Evolutionary conservation across 805 yeast species (phyloP).

Genomic region (Metschnikowia kofuensis): DNA sequence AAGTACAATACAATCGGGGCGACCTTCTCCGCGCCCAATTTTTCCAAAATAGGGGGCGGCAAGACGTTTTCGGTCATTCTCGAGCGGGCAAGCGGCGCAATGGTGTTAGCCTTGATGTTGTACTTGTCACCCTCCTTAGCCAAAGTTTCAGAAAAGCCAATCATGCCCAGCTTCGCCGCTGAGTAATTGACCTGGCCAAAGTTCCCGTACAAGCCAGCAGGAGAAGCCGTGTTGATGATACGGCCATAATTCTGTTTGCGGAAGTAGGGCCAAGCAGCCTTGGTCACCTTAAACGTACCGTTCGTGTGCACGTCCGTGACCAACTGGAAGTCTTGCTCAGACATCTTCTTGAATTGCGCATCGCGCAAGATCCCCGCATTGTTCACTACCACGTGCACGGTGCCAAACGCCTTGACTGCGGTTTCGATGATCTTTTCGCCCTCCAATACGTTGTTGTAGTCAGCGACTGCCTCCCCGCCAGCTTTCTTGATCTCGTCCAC

Average conservation of each 20-base stretch:
- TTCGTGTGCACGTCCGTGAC: constrained; percentile 85
- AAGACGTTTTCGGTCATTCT: constrained; percentile 92
- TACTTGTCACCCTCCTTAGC: constrained; percentile 90
- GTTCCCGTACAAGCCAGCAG: constrained; percentile 95
- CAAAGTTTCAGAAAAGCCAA: constrained; percentile 90
- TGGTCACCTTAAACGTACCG: constrained; percentile 82
- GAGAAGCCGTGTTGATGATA: constrained; percentile 89
- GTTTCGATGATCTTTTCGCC: constrained; percentile 84
- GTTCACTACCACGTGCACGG: constrained; percentile 84
- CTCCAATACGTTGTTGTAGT: constrained; percentile 84
- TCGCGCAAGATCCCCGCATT: constrained; percentile 96
- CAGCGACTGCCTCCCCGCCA: constrained; percentile 91
- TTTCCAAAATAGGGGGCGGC: constrained; percentile 80
- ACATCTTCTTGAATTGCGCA: constrained; percentile 81
- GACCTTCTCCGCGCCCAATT: constrained; percentile 80
- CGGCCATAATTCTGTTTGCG: constrained; percentile 84
- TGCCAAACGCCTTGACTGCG: constrained; percentile 82
- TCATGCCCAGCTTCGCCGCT: constrained; percentile 85
- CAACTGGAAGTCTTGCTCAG: constrained; percentile 70
- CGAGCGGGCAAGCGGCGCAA: constrained; percentile 93
- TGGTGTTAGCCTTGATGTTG: constrained; percentile 80
- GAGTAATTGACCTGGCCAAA: constrained; percentile 96
- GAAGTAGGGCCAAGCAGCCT: constrained; percentile 91
- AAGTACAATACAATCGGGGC: constrained; percentile 88
- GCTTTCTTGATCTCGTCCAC: constrained; percentile 73